These are phyloP conservation scores for Metschnikowia continentalis DNA, from an alignment of 805 yeast genomes.

Conservation along the genomic window DNA sequence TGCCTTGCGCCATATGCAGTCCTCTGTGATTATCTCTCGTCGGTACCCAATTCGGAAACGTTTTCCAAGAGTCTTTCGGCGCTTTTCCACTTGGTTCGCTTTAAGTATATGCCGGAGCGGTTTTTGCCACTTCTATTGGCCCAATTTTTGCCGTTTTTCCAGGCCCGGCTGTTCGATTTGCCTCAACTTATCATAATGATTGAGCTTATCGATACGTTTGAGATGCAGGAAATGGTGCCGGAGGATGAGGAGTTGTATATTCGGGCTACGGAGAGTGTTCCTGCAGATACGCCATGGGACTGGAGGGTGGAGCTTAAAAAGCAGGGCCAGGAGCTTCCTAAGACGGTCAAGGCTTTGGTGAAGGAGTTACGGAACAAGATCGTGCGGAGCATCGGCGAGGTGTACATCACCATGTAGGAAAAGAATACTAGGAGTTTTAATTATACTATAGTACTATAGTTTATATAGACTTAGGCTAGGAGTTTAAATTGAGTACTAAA, in stretches of 20 bases:
- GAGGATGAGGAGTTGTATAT: slow-evolving; percentile 31
- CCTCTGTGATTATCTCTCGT: slow-evolving; percentile 46
- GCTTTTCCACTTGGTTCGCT: slow-evolving; percentile 46
- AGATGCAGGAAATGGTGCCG: slow-evolving; percentile 23
- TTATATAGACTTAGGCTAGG: not conserved
- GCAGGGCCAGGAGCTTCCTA: slow-evolving; percentile 21
- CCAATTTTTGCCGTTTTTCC: slow-evolving; percentile 44
- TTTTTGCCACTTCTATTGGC: slow-evolving; percentile 46
- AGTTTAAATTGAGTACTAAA: not conserved
- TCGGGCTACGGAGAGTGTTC: slow-evolving; percentile 23
- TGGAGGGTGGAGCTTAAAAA: slow-evolving; percentile 31
- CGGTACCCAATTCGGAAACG: slow-evolving; percentile 9
- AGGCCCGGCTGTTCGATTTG: slow-evolving; percentile 15
- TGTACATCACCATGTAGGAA: slow-evolving; percentile 23
- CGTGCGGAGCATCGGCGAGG: slow-evolving; percentile 31
- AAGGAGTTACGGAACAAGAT: slow-evolving; percentile 30
- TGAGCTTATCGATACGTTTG: slow-evolving; percentile 38
- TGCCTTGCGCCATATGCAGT: slow-evolving; percentile 70
- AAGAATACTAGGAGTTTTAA: not conserved
- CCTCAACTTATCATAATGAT: slow-evolving; percentile 21
- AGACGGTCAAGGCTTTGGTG: slow-evolving; percentile 22
- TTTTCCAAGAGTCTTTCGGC: slow-evolving; percentile 33
- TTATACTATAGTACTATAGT: not conserved
- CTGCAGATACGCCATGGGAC: slow-evolving; percentile 24
- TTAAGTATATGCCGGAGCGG: slow-evolving; percentile 43